phyloP scores from a whole-genome alignment of 164 flowering plant genomes.

The Vitis cinerea region DNA sequence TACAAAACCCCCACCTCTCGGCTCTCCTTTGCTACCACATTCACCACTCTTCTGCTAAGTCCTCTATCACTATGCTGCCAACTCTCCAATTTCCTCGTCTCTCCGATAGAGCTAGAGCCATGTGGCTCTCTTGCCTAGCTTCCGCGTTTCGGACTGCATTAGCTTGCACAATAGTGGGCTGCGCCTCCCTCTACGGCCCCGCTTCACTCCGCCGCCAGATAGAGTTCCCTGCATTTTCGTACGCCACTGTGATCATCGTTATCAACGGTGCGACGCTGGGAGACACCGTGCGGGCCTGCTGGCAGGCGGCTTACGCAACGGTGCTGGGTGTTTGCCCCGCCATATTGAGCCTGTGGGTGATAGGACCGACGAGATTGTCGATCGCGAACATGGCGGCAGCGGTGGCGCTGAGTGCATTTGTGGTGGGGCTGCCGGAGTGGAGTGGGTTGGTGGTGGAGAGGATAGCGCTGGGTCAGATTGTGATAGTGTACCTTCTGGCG shows the following conservation, averaged over 20 bases:
- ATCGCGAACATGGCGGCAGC: slow-evolving; percentile 33
- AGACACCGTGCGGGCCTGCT: slow-evolving; percentile 57
- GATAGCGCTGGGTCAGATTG: slow-evolving; percentile 73
- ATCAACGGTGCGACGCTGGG: slow-evolving; percentile 66
- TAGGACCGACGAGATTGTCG: slow-evolving; percentile 50
- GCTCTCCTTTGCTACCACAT: no score
- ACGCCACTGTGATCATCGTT: slow-evolving; percentile 57
- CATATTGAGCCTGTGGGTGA: slow-evolving; percentile 52
- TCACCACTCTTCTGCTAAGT: no score
- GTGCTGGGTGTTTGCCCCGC: slow-evolving; percentile 57
- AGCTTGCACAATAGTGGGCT: slow-evolving; percentile 69
- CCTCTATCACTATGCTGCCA: no score
- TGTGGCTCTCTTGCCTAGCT: slow-evolving; percentile 54
- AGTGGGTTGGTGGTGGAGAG: slow-evolving; percentile 55
- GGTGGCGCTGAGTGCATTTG: slow-evolving; percentile 48
- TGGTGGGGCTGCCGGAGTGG: slow-evolving; percentile 54
- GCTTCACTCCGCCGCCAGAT: slow-evolving; percentile 23
- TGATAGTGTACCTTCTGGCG: slow-evolving; percentile 50
- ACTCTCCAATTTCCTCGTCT: no score
- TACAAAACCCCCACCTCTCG: no score
- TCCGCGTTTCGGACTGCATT: slow-evolving; percentile 61
- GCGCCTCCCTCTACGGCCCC: slow-evolving; percentile 61
- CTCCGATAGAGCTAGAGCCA: slow-evolving; percentile 23
- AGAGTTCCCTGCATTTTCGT: slow-evolving; percentile 72
- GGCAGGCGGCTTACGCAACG: slow-evolving; percentile 61